Percentiles rank a stretch among this genome's conserved stretches.
Evolutionary conservation across 2,329 filamentous ascomycete species (phyloP).

Genomic region (Ophiostoma australiae): DNA sequence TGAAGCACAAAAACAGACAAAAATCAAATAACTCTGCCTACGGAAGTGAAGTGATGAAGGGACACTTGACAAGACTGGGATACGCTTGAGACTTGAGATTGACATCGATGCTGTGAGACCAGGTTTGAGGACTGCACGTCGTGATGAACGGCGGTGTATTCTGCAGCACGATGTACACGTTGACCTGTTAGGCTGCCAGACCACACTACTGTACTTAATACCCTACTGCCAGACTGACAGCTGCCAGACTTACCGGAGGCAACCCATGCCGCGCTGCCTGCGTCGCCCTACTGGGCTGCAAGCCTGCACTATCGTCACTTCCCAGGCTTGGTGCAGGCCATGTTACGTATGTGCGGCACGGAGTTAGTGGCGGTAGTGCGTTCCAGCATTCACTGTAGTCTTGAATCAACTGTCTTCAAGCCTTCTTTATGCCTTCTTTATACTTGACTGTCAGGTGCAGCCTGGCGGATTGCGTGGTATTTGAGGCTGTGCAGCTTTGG

Average conservation of each 20-base stretch:
- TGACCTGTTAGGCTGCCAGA: neutral
- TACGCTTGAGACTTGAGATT: neutral
- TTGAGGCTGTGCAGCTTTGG: conserved; percentile 7
- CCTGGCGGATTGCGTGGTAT: neutral
- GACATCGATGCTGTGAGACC: neutral
- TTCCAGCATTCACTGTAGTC: neutral
- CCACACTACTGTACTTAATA: too few species aligned
- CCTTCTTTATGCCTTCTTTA: neutral
- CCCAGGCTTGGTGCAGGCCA: neutral
- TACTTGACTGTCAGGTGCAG: neutral
- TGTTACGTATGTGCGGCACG: conserved; percentile 1
- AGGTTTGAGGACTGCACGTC: neutral
- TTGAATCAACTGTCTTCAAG: too few species aligned
- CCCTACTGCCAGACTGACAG: too few species aligned
- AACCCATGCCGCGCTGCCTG: neutral
- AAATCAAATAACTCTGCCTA: conserved; percentile 14
- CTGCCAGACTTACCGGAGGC: neutral
- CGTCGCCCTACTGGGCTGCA: conserved; percentile 1
- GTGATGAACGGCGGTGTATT: neutral
- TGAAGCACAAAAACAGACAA: conserved; percentile 22
- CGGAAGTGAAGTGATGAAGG: neutral
- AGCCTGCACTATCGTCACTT: neutral
- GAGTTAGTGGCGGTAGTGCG: neutral
- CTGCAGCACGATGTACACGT: neutral
- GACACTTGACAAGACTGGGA: neutral